Base-by-base conservation (phyloP, 2,329 filamentous ascomycete species). In the Claviceps lovelessii region DNA sequence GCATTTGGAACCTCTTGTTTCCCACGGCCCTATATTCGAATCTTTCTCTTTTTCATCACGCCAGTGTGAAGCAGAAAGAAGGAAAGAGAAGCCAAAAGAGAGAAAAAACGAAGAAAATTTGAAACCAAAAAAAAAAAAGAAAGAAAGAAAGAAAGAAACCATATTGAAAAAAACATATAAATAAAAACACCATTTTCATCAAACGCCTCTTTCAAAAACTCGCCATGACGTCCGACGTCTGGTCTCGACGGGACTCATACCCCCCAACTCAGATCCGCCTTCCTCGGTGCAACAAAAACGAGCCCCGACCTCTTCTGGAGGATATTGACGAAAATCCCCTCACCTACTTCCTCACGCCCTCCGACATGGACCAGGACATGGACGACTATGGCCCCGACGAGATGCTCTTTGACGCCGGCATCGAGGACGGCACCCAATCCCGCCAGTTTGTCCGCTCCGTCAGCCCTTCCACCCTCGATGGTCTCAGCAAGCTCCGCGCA, bases 391-490 rank as follows among this genome's bases (percentile, higher is more conserved):
- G 72, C 45, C 64, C 70, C 48, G 69, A 68, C 58, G 72, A 75
- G 63, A 69, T 76, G 67, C 75, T 78, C 59, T 75, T 79, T 60
- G 77, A 81, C 61, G 78, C 78, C 42, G 77, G 78, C 54, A 81
- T 81, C 62, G 77, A 80, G 61, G 73, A 77, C 59, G 63, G 69
- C 54, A 72, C 67, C 56, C 69, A 70, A 4, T 73, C 74, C 3
- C 64, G 67, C 33, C 71, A 73, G 17, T 70, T 75, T 45, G 68
- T 80, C 53, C 73, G 78, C 57, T 80, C 75, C 59, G 73, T 81
- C 56, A 80, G 77, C 61, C 78, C 78, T 2, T 81, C 78, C 0
- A 77, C 71, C 35, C 75, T 81, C 37, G 74, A 73, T 29, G 75
- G 76, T 4, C 73, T 79, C 17, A 70, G 72, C 56, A 76, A 73